A percentile compares a stretch with the other conserved stretches of the same genome.
Conservation (phyloP, 169 alveolate species). For the Plasmodium yoelii region DNA sequence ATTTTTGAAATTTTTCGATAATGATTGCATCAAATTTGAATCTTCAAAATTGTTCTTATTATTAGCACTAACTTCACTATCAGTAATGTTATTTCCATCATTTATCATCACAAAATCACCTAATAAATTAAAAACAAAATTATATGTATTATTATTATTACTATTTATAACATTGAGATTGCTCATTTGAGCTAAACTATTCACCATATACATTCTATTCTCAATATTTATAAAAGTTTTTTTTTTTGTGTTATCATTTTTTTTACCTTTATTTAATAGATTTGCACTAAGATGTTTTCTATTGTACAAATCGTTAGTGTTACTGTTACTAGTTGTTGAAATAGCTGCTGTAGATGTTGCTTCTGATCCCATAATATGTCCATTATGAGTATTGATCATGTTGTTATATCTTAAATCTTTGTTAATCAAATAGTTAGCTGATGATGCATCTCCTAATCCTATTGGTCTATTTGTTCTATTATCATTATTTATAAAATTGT, state of each 20-base stretch:
- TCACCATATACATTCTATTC: background rate
- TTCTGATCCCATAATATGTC: background rate
- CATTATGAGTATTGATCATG: constrained; percentile 27
- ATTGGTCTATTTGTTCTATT: constrained; percentile 15
- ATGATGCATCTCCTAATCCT: background rate
- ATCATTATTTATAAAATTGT: constrained; percentile 49
- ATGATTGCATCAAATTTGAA: constrained; percentile 10
- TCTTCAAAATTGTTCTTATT: constrained; percentile 5
- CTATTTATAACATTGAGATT: background rate
- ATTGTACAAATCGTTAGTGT: constrained; percentile 21
- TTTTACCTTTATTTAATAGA: constrained; percentile 40
- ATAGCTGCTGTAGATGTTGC: background rate
- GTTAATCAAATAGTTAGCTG: constrained; percentile 6
- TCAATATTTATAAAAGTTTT: background rate
- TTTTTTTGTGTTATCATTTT: constrained; percentile 26
- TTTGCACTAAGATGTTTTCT: constrained; percentile 9
- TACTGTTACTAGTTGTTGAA: background rate
- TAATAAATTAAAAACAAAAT: background rate
- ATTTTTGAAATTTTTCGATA: constrained; percentile 32
- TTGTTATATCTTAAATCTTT: constrained; percentile 40
- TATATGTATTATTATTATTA: background rate
- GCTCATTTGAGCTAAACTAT: background rate
- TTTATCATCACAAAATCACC: background rate
- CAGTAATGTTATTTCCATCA: constrained; percentile 6
- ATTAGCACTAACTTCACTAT: background rate